Evolutionary conservation across 768 basidiomycete genomes (phyloP), one percentile per base, ranked within the genome.

Genomic region (Nevesoporus exiguus): DNA sequence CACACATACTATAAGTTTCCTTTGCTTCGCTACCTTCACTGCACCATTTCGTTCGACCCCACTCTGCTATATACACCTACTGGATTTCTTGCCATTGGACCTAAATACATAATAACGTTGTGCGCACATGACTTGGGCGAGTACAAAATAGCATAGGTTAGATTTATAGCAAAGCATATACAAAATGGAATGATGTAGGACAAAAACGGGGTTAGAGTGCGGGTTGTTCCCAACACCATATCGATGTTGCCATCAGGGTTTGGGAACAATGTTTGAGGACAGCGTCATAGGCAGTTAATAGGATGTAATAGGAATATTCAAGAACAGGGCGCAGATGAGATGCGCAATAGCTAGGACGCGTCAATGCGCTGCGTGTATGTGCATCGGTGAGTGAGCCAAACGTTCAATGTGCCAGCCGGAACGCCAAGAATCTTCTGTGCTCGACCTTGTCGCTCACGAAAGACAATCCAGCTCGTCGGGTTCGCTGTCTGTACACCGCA

Each of bases 391-490:
- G 45, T 47, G 22, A 15, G 30, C 27, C 31, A 10, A 29, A 21
- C 5, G 24, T 24, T 43, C 15, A 21, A 15, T 14, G 22, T 14
- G 6, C 10, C 31, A 47, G 31, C 33, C 21, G 41, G 31, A 31
- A 22, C 7, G n/a, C 24, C 9, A 21, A 8, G 33, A 19, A 13
- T 17, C 8, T 3, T 5, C 21, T 7, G 4, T 7, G 7, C 33
- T 17, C 15, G 31, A 14, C 14, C 31, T 15, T 22, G 6, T 29
- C 7, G 14, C 15, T 77, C 64, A 77, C 30, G 75, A 73, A 33
- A 79, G 65, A 56, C 77, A 79, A 55, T 79, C 77, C 43, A 79
- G 68, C 27, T 76, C 76, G 52, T 79, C 78, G 7, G 76, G 72
- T 49, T 76, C 78, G 52, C 71, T 69, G 29, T 71, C 63, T 7